A percentile compares a stretch with the other conserved stretches of the same genome.
These are phyloP conservation scores for Spinacia oleracea DNA, from an alignment of 179 eudicot species.

Conservation along the genomic window DNA sequence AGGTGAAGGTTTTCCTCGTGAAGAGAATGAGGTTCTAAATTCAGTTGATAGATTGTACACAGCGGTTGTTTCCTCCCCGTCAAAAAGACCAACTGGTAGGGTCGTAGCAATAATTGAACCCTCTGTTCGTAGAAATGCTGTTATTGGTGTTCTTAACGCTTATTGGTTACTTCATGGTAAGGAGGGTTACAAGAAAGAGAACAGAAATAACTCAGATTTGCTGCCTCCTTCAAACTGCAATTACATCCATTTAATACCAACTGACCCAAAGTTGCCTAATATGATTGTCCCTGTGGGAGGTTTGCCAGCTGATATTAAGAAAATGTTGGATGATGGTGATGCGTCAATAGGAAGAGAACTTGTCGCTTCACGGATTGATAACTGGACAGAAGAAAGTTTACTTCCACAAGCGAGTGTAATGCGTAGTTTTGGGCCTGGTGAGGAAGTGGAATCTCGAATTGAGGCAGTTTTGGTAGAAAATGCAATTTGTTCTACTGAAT, in stretches of 20 bases:
- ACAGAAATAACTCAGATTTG: constrained; percentile 41
- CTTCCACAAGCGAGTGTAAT: constrained; percentile 65
- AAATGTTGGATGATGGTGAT: constrained; percentile 66
- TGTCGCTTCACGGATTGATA: constrained; percentile 63
- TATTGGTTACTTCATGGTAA: constrained; percentile 48
- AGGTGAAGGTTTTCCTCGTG: constrained; percentile 30
- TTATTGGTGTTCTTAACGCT: constrained; percentile 72
- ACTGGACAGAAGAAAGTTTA: constrained; percentile 64
- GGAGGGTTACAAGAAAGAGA: constrained; percentile 43
- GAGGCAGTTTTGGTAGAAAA: constrained; percentile 78
- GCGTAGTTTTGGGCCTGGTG: constrained; percentile 71
- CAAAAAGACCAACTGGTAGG: constrained; percentile 82
- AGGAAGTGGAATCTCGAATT: constrained; percentile 77
- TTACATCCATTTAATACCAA: constrained; percentile 59
- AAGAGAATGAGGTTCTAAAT: constrained; percentile 28
- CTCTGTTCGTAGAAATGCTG: constrained; percentile 58
- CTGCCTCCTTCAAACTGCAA: constrained; percentile 34
- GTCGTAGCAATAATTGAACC: constrained; percentile 72
- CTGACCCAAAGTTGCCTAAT: constrained; percentile 75
- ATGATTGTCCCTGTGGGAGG: constrained; percentile 61
- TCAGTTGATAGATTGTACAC: constrained; percentile 57
- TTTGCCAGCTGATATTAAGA: constrained; percentile 59
- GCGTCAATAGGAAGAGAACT: constrained; percentile 66
- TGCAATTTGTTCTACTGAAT: constrained; percentile 51
- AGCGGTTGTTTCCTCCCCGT: constrained; percentile 48